Evolutionary conservation across 768 basidiomycete species (phyloP).

Genomic region (Boletus sp.): DNA sequence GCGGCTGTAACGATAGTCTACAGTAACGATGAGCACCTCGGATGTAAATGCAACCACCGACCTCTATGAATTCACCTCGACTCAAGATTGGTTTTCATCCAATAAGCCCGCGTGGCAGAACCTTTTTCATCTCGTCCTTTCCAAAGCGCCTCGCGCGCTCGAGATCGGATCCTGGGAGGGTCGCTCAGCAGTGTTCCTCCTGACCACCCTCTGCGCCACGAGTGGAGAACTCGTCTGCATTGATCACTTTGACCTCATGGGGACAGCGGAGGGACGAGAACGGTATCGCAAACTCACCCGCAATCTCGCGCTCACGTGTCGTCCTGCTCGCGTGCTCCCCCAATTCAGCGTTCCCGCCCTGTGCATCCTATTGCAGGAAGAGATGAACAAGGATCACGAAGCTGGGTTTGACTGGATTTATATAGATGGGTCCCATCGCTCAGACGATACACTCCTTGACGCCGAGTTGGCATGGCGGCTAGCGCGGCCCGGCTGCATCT

Average conservation of each 20-base stretch:
- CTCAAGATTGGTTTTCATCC: conserved; percentile 56
- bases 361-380: conserved; percentile 46
- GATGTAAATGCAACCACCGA: conserved; percentile 3
- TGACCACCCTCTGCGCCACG: conserved; percentile 42
- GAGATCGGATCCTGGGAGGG: conserved; percentile 66
- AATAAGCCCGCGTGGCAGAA: conserved; percentile 42
- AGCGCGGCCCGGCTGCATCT: conserved; percentile 45
- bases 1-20: neutral
- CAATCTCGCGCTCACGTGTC: conserved; percentile 46
- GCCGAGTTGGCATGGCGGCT: conserved; percentile 58
- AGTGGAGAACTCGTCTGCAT: conserved; percentile 50
- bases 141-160: conserved; percentile 43
- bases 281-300: conserved; percentile 42
- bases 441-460: conserved; percentile 60
- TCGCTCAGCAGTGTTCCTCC: conserved; percentile 55
- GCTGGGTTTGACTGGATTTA: conserved; percentile 60
- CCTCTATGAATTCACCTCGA: conserved; percentile 43
- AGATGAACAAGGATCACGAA: conserved; percentile 26
- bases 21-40: conserved; percentile 14
- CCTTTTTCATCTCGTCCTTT: conserved; percentile 37
- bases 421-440: conserved; percentile 56
- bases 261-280: conserved; percentile 45
- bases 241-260: conserved; percentile 57
- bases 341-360: conserved; percentile 54
- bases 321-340: conserved; percentile 42